Evolutionary conservation across 2,329 filamentous ascomycete species (phyloP).

Genomic region (Niveomyces coronatus): DNA sequence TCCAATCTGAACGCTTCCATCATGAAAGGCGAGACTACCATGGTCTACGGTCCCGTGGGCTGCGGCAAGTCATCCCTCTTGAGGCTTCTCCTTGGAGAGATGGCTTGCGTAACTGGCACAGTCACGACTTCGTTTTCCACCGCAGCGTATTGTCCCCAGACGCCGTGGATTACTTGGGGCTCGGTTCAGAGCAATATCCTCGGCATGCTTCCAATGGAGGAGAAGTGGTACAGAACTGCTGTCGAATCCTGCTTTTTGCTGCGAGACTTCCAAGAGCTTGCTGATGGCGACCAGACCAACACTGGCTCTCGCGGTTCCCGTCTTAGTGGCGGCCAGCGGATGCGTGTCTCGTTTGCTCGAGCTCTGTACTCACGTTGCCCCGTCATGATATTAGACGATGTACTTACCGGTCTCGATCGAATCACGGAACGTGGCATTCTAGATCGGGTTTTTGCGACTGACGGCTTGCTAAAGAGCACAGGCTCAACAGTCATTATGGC

Average conservation of each 20-base stretch:
- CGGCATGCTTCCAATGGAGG: constrained; percentile 12
- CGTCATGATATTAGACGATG: constrained; percentile 22
- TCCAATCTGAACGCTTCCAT: background rate
- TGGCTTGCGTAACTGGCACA: constrained; percentile 11
- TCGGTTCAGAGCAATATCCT: constrained; percentile 17
- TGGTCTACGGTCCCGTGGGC: constrained; percentile 16
- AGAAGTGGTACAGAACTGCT: constrained; percentile 15
- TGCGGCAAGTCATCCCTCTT: constrained; percentile 16
- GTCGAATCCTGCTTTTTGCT: constrained; percentile 12
- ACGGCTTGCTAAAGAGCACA: constrained; percentile 18
- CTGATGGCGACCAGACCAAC: constrained; percentile 14
- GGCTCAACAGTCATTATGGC: constrained; percentile 17
- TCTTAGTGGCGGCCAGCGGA: constrained; percentile 18
- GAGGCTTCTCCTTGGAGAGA: constrained; percentile 14
- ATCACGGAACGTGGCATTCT: constrained; percentile 28
- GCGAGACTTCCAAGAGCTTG: constrained; percentile 13
- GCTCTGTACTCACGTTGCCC: constrained; percentile 15
- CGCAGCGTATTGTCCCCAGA: constrained; percentile 16
- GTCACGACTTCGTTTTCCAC: constrained; percentile 4
- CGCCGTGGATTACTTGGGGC: constrained; percentile 15
- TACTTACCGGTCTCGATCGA: constrained; percentile 24
- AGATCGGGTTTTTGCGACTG: constrained; percentile 21
- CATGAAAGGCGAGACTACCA: constrained; percentile 11
- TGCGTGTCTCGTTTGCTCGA: constrained; percentile 17
- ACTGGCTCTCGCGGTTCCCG: constrained; percentile 16